Evolutionary conservation across 2,329 filamentous ascomycete genomes (phyloP), one percentile per base, ranked within the genome.

Genomic region (Cadophora luteo-olivacea): DNA sequence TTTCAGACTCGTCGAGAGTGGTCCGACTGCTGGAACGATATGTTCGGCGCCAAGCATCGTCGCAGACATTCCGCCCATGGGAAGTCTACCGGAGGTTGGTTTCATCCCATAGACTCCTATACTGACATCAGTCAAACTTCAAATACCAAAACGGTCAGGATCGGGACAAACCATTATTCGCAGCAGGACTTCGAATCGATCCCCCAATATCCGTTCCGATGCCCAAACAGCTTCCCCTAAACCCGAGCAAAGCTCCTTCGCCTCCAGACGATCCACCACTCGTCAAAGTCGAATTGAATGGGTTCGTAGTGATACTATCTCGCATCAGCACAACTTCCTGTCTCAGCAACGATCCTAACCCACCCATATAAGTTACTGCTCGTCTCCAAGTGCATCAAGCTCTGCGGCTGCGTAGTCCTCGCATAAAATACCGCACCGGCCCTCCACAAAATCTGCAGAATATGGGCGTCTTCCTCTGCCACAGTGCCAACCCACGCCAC

Each of bases 151-250:
- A 45, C 11, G 25, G 8, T 4, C 7, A 49, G 22, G 1, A 9
- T 1, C 5, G 22, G 16, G 16, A 52, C 58, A 48, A 68, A 74
- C 83, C 84, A 72, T 82, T 82, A 65, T 82, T 82, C 8, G 82
- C 82, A 12, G 83, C 82, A 1, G 84, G 84, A 11, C 76, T 79
- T 14, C 84, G 77, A 64, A 86, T 84, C 0, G 80, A 82, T 4
- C 84, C 84, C 14, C 84, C 83, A 67, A 87, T 86, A 71, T 86
- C 84, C 5, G 83, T 83, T 0, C 84, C 86, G 58, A 88, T 82
- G 0, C 86, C 86, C 11, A 88, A 77, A 74, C 80, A 81, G 14
- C 83, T 86, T 11, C 86, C 86, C 25, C 82, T 77, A 29, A 87
- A 78, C 1, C 81, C 86, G 14, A 87, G 66, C 3, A 88, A 76